phyloP scores from a whole-genome alignment of 2,329 filamentous ascomycete species.

The Dothistroma pini region DNA sequence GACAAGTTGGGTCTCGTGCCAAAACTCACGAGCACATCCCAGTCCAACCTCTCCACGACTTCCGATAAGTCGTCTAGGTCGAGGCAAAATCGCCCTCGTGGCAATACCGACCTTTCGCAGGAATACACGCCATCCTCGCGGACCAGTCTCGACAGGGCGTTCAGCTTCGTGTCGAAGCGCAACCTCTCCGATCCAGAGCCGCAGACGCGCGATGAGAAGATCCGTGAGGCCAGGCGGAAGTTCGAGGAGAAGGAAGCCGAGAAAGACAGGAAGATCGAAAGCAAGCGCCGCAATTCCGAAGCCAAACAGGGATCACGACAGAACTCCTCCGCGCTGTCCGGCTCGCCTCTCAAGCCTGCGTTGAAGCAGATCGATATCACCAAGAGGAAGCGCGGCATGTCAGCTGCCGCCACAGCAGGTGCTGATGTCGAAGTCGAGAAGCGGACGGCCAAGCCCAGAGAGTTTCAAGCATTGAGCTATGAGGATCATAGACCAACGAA shows the following conservation, averaged over 20 bases:
- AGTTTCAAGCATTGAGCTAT: slow-evolving; percentile 24
- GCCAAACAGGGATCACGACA: slow-evolving; percentile 42
- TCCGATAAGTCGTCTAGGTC: slow-evolving; percentile 35
- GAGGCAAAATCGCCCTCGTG: slow-evolving; percentile 40
- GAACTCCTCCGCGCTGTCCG: slow-evolving; percentile 38
- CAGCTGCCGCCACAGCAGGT: slow-evolving; percentile 13
- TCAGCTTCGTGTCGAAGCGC: slow-evolving; percentile 43
- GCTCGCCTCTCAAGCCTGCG: slow-evolving; percentile 29
- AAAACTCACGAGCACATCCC: slow-evolving; percentile 49
- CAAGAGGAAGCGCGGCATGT: slow-evolving; percentile 16
- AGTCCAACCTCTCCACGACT: slow-evolving; percentile 48
- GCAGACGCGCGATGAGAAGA: slow-evolving; percentile 52
- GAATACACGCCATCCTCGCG: slow-evolving; percentile 54
- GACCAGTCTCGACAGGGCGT: slow-evolving; percentile 55
- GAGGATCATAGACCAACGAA: slow-evolving; percentile 27
- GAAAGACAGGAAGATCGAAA: slow-evolving; percentile 53
- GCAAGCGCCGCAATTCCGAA: slow-evolving; percentile 45
- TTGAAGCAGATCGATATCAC: slow-evolving; percentile 27
- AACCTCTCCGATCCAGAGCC: slow-evolving; percentile 46
- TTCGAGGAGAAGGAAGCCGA: slow-evolving; percentile 58
- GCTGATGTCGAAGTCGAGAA: slow-evolving; percentile 21
- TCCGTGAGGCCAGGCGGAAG: slow-evolving; percentile 54
- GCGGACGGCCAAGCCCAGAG: slow-evolving; percentile 1
- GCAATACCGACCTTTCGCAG: slow-evolving; percentile 45
- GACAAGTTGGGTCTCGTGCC: slow-evolving; percentile 42